Conservation (phyloP, 495 filamentous ascomycete genomes). For the Lasiosphaeria miniovina region DNA sequence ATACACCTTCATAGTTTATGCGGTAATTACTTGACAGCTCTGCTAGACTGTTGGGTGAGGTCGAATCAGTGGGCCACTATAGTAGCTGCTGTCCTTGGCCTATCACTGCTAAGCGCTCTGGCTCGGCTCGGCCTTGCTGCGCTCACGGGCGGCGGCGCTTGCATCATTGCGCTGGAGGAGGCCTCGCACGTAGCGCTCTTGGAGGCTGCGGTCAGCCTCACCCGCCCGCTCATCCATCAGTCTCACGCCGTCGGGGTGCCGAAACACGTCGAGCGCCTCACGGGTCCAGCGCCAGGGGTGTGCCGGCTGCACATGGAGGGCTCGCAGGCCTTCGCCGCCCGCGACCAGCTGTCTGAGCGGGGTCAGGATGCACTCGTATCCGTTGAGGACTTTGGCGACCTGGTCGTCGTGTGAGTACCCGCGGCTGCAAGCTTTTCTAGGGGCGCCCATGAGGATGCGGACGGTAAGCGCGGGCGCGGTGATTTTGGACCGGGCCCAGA, state of each 20-base stretch:
- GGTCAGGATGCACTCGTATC: background rate
- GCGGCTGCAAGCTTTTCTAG: background rate
- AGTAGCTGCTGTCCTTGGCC: no score
- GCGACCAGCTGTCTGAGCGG: background rate
- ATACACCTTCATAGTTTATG: no score
- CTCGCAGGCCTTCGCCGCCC: conserved; percentile 3
- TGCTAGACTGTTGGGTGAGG: no score
- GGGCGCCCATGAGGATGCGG: conserved; percentile 10
- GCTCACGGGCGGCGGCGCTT: background rate
- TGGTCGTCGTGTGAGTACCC: background rate
- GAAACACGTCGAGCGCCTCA: background rate
- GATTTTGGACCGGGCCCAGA: conserved; percentile 10
- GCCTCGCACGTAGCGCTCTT: background rate
- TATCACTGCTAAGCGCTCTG: conserved; percentile 10
- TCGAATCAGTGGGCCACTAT: no score
- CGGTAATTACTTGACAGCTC: no score
- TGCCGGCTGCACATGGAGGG: conserved; percentile 3
- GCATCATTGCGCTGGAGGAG: background rate
- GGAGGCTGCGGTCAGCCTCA: background rate
- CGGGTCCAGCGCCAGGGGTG: background rate
- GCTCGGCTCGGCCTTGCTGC: conserved; percentile 7
- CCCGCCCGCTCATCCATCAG: background rate
- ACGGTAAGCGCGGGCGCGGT: conserved; percentile 9
- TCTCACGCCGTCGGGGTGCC: background rate
- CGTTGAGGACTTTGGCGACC: background rate